A percentile compares a stretch with the other conserved stretches of the same genome.
Conservation (phyloP, 306 rosid species). For the Vicia faba region DNA sequence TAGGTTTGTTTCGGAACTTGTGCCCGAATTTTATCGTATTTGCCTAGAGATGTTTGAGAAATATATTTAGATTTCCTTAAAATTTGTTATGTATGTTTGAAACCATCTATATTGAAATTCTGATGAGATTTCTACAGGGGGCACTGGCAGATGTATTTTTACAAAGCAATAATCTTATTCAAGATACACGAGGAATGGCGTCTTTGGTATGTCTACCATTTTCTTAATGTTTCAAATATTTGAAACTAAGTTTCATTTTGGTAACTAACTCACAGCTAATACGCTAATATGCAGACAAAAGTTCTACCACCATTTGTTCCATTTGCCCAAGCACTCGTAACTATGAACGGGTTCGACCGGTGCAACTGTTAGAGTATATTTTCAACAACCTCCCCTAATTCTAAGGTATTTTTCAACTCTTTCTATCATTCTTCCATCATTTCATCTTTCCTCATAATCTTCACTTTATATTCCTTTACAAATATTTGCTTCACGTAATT, state of each 20-base stretch:
- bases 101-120: too few relatives aligned
- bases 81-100: too few relatives aligned
- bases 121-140: slow-evolving; percentile 70
- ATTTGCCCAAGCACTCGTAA: slow-evolving; percentile 97
- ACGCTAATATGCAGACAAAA: too few relatives aligned
- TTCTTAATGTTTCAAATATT: slow-evolving; percentile 1
- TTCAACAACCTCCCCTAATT: slow-evolving; percentile 29
- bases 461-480: neutral
- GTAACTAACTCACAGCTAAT: slow-evolving; percentile 27
- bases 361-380: too few relatives aligned
- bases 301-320: slow-evolving; percentile 92
- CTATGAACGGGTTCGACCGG: too few relatives aligned
- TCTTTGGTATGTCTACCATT: slow-evolving; percentile 59
- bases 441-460: neutral
- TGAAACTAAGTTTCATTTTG: slow-evolving; percentile 13
- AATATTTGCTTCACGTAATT: slow-evolving; percentile 23
- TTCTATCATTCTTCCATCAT: neutral
- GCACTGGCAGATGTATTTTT: slow-evolving; percentile 88
- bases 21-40: too few relatives aligned
- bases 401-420: slow-evolving; percentile 43
- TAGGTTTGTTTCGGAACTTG: slow-evolving; percentile 65
- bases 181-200: slow-evolving; percentile 90
- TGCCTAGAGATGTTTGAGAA: too few relatives aligned
- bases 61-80: too few relatives aligned
- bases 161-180: slow-evolving; percentile 69